Percentiles rank a stretch among this genome's conserved stretches.
Evolutionary conservation across 2,329 filamentous ascomycete genomes (phyloP).

Genomic region (Verticillium nonalfalfae): DNA sequence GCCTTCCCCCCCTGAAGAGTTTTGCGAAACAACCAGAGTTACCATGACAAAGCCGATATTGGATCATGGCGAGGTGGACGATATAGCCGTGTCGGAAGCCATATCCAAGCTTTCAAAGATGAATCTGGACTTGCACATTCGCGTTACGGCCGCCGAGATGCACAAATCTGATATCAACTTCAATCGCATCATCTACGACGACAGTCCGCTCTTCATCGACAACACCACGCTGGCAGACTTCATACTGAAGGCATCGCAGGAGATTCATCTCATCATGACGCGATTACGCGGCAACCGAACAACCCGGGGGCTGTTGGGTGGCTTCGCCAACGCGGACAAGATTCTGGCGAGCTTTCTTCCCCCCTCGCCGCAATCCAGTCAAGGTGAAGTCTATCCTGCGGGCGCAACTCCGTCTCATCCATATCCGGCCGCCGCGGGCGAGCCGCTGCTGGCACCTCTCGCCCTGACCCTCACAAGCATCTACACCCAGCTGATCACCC

Average conservation of each 20-base stretch:
- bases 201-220: not conserved
- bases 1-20: not conserved
- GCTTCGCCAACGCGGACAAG: not conserved
- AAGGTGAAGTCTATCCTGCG: not conserved
- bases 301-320: not conserved
- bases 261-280: not conserved
- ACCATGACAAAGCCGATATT: not conserved
- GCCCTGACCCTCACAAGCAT: not conserved
- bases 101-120: not conserved
- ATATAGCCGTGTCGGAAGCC: not conserved
- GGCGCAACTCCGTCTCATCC: not conserved
- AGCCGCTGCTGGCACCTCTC: not conserved
- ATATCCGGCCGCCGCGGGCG: not conserved
- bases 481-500: constrained; percentile 1
- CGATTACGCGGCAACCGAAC: not conserved
- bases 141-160: not conserved
- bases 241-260: not conserved
- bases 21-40: not conserved
- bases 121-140: not conserved
- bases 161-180: not conserved
- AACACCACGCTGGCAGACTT: not conserved
- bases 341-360: not conserved
- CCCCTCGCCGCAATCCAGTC: not conserved
- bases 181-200: not conserved
- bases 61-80: not conserved